Percentiles rank a stretch among this genome's conserved stretches.
Conservation (phyloP, 352 stramenopile genomes). For the Lagenidium giganteum region DNA sequence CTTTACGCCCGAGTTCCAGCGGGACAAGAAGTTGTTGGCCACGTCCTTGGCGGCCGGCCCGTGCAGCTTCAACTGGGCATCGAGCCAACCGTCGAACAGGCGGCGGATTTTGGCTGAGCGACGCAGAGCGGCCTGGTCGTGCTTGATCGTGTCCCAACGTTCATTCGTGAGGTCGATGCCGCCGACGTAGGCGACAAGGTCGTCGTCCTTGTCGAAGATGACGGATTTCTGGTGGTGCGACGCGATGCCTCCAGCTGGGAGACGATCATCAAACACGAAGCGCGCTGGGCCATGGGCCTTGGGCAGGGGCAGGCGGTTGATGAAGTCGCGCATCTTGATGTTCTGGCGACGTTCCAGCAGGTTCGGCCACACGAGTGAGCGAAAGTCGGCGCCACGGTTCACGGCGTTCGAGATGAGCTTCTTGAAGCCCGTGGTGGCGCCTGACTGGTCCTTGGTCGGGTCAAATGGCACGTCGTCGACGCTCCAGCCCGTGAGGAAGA, state of each 20-base stretch:
- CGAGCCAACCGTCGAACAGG: constrained; percentile 45
- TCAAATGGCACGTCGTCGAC: constrained; percentile 47
- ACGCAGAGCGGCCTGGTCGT: constrained; percentile 38
- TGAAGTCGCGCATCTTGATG: constrained; percentile 43
- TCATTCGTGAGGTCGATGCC: constrained; percentile 52
- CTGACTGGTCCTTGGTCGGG: constrained; percentile 21
- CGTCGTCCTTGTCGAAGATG: constrained; percentile 18
- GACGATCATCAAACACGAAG: constrained; percentile 49
- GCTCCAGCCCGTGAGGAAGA: constrained; percentile 47
- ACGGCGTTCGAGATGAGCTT: constrained; percentile 27
- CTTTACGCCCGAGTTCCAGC: constrained; percentile 50
- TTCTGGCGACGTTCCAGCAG: constrained; percentile 48
- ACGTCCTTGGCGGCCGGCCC: constrained; percentile 46
- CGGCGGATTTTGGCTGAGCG: constrained; percentile 19
- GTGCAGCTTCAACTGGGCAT: constrained; percentile 35
- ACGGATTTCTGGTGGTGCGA: constrained; percentile 54
- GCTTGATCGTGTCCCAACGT: constrained; percentile 57
- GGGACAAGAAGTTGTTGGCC: constrained; percentile 39
- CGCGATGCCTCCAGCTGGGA: constrained; percentile 17
- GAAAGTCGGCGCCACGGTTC: constrained; percentile 31
- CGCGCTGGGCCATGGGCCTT: constrained; percentile 10
- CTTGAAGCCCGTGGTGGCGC: constrained; percentile 25
- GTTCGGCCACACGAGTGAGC: constrained; percentile 62
- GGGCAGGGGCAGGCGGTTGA: constrained; percentile 29
- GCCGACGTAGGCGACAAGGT: constrained; percentile 40